phyloP scores from a whole-genome alignment of 495 filamentous ascomycete species.

The Parmelia sp. region DNA sequence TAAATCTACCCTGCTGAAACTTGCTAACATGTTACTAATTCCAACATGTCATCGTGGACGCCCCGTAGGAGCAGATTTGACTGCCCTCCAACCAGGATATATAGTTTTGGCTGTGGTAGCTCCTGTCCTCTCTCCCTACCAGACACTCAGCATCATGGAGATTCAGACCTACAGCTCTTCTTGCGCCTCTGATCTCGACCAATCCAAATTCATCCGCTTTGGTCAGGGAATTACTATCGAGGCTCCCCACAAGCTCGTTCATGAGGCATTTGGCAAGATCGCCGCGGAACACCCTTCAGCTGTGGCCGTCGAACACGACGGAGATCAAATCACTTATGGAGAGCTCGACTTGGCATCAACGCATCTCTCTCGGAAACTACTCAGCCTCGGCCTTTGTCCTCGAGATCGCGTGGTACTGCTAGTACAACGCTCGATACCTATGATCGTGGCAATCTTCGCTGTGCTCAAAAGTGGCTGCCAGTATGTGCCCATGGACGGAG shows the following conservation, averaged over 20 bases:
- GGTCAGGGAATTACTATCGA: conserved; percentile 24
- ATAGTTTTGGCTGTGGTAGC: no score
- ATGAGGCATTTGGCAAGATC: conserved; percentile 31
- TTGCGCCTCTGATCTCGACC: background rate
- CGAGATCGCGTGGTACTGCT: conserved; percentile 26
- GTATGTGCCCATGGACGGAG: conserved; percentile 37
- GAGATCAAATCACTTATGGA: conserved; percentile 31
- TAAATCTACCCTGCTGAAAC: no score
- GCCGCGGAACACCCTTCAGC: conserved; percentile 26
- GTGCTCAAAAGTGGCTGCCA: conserved; percentile 30
- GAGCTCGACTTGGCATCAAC: conserved; percentile 32
- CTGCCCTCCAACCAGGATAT: no score
- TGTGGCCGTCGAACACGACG: conserved; percentile 30
- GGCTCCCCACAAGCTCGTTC: conserved; percentile 27
- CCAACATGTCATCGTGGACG: no score
- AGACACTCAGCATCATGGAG: no score
- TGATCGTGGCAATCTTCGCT: conserved; percentile 10
- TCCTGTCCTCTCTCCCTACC: no score
- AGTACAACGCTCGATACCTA: conserved; percentile 10
- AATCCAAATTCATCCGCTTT: conserved; percentile 26
- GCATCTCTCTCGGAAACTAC: conserved; percentile 30
- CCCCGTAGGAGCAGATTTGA: no score
- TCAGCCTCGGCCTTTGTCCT: conserved; percentile 25
- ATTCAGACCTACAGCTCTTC: no score
- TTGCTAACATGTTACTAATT: no score